Conservation (phyloP, 148 eudicot genomes). For the Rheum nobile region DNA sequence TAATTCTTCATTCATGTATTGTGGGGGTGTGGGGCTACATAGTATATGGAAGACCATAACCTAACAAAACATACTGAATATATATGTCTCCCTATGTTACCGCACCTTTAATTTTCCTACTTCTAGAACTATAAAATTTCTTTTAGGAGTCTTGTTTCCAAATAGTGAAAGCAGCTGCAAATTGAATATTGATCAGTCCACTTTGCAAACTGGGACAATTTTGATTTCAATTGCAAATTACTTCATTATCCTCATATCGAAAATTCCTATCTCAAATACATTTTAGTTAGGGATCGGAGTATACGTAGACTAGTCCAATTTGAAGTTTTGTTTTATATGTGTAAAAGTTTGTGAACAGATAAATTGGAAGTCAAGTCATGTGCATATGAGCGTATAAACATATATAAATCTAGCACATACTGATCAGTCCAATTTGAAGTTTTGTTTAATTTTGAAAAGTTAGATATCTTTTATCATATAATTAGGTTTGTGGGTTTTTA, state of each 20-base stretch:
- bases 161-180: not conserved
- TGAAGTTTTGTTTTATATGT: no score
- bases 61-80: not conserved
- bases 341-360: no score
- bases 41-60: not conserved
- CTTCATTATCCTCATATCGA: not conserved
- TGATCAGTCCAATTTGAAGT: no score
- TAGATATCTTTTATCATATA: no score
- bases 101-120: not conserved
- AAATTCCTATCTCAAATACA: no score
- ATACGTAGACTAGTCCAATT: no score
- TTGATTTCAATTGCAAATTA: not conserved
- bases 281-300: no score
- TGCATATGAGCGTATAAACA: no score
- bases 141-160: not conserved
- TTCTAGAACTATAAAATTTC: not conserved
- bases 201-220: not conserved
- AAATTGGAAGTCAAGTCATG: no score
- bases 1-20: not conserved
- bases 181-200: not conserved
- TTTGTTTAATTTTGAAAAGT: no score
- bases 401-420: no score
- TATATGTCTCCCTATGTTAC: constrained; percentile 2
- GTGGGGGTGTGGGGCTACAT: not conserved
- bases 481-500: no score